A percentile compares a stretch with the other conserved stretches of the same genome.
phyloP scores from a whole-genome alignment of 257 asterid genomes.

The Verbascum thapsus region DNA sequence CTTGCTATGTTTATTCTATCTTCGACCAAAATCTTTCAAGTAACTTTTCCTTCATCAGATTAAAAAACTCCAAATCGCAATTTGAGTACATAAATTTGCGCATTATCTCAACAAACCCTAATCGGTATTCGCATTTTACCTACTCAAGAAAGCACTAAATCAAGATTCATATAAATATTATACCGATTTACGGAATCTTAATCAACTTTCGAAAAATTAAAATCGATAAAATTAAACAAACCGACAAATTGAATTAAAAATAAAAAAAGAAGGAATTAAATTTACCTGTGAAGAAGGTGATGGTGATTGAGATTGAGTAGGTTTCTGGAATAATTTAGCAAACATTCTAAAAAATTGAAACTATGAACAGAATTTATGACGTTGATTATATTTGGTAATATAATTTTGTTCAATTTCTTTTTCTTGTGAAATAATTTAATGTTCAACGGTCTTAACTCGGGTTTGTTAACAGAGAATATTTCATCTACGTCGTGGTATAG shows the following conservation, averaged over 20 bases:
- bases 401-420: conserved; percentile 6
- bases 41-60: neutral
- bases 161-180: conserved; percentile 4
- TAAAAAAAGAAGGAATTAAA: conserved; percentile 6
- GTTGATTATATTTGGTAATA: neutral
- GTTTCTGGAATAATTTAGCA: conserved; percentile 55
- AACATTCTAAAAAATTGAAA: conserved; percentile 42
- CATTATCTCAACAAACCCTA: conserved; percentile 4
- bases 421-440: conserved; percentile 1
- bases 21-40: conserved; percentile 10
- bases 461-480: no score
- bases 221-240: neutral
- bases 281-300: conserved; percentile 55
- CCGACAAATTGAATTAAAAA: neutral
- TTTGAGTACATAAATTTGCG: neutral
- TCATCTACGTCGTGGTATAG: no score
- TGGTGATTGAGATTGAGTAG: conserved; percentile 37
- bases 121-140: neutral
- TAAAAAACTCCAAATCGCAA: neutral
- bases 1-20: conserved; percentile 6
- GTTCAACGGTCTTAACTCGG: conserved; percentile 5
- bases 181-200: conserved; percentile 9
- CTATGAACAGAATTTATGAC: conserved; percentile 29
- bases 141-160: conserved; percentile 8
- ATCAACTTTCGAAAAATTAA: neutral